Percentiles rank a stretch among this genome's conserved stretches.
Evolutionary conservation across 2,329 filamentous ascomycete genomes (phyloP).

Genomic region (Myriangium duriaei): DNA sequence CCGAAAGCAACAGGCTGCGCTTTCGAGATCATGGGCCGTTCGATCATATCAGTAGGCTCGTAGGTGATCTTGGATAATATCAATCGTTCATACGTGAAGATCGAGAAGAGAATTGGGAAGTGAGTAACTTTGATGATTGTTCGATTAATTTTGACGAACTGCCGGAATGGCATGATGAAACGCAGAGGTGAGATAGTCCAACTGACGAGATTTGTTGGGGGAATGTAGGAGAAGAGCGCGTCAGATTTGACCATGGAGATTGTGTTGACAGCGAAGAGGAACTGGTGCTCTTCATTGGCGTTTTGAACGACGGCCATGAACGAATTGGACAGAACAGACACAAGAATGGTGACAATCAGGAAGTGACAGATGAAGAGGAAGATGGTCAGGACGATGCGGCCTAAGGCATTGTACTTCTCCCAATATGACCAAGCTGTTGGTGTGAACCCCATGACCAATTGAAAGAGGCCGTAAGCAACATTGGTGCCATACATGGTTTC

Average conservation of each 20-base stretch:
- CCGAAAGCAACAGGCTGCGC: conserved; percentile 26
- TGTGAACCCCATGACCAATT: conserved; percentile 91
- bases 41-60: conserved; percentile 76
- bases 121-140: conserved; percentile 84
- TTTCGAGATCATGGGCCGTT: conserved; percentile 37
- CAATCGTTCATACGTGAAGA: conserved; percentile 76
- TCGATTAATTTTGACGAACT: conserved; percentile 79
- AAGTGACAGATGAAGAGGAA: conserved; percentile 95
- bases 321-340: conserved; percentile 90
- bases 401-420: conserved; percentile 70
- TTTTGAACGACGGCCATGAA: conserved; percentile 94
- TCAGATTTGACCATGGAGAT: conserved; percentile 99
- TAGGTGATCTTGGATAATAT: conserved; percentile 65
- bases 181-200: conserved; percentile 79
- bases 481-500: conserved; percentile 56
- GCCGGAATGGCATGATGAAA: conserved; percentile 64
- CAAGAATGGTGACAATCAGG: conserved; percentile 82
- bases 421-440: conserved; percentile 86
- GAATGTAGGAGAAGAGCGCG: conserved; percentile 83
- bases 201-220: conserved; percentile 80
- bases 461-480: conserved; percentile 83
- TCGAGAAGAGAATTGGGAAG: conserved; percentile 72
- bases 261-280: conserved; percentile 90
- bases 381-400: conserved; percentile 60
- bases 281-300: conserved; percentile 82